Conservation (phyloP, 768 basidiomycete species). For the Cystofilobasidium bisporidii region DNA sequence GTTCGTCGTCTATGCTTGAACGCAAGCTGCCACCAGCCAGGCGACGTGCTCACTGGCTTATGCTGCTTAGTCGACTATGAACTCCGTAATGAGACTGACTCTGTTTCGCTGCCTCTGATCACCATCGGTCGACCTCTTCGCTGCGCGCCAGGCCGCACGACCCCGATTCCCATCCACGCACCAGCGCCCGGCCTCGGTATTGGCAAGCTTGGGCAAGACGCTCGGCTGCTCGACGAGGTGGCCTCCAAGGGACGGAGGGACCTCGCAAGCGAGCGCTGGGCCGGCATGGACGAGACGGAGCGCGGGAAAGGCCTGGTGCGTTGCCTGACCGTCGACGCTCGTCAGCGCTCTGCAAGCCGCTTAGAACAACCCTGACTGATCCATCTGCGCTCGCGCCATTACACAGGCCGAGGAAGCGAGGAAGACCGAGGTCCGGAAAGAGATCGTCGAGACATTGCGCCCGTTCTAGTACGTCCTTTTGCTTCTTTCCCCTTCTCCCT, state of each 20-base stretch:
- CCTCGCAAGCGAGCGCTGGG: slow-evolving; percentile 17
- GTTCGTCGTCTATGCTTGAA: too few relatives aligned
- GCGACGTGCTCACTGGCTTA: too few relatives aligned
- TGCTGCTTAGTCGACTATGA: too few relatives aligned
- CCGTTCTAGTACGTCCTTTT: slow-evolving; percentile 18
- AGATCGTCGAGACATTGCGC: slow-evolving; percentile 5
- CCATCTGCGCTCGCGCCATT: not conserved
- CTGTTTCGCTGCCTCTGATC: not conserved
- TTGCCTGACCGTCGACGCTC: not conserved
- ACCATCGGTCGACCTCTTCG: not conserved
- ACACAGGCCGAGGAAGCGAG: slow-evolving; percentile 1
- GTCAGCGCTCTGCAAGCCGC: too few relatives aligned
- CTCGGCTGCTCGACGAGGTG: slow-evolving; percentile 11
- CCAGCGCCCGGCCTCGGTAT: slow-evolving; percentile 18
- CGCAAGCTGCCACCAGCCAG: too few relatives aligned
- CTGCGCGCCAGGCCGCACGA: slow-evolving; percentile 12
- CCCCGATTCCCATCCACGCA: slow-evolving; percentile 12
- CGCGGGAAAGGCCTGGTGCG: slow-evolving; percentile 3
- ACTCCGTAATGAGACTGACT: too few relatives aligned
- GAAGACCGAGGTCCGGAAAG: slow-evolving; percentile 16
- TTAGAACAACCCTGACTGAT: not conserved
- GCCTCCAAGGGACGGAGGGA: slow-evolving; percentile 12
- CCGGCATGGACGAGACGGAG: slow-evolving; percentile 4
- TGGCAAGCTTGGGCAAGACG: slow-evolving; percentile 20
- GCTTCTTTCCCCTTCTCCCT: not conserved